Percentiles rank a stretch among this genome's conserved stretches.
Conservation (phyloP, 139 green algal species). For the Diplosphaera chodatii region DNA sequence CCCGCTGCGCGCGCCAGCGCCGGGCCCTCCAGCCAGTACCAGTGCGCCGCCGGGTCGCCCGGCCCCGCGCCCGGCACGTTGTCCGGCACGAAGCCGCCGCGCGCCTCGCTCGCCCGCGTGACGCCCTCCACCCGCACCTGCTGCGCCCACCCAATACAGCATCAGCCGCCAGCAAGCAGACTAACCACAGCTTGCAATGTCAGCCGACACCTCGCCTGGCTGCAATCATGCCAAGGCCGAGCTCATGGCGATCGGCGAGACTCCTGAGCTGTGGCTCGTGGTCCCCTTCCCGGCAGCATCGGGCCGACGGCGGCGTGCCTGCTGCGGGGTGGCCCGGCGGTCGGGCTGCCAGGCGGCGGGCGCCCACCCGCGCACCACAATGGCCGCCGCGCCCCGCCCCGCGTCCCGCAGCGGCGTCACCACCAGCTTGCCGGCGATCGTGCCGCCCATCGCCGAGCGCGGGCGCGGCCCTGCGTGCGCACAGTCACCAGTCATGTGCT, state of each 20-base stretch:
- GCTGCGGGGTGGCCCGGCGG: neutral
- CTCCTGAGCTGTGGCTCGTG: too few species aligned
- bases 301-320: too few species aligned
- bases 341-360: neutral
- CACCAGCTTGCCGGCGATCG: neutral
- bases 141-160: too few species aligned
- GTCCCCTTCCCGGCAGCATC: too few species aligned
- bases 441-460: neutral
- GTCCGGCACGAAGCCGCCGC: slow-evolving; percentile 59
- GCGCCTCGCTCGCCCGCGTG: slow-evolving; percentile 50
- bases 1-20: slow-evolving; percentile 34
- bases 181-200: too few species aligned
- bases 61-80: slow-evolving; percentile 51
- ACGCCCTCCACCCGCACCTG: slow-evolving; percentile 49
- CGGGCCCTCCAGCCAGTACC: slow-evolving; percentile 57
- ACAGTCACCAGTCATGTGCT: too few species aligned
- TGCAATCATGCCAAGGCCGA: too few species aligned
- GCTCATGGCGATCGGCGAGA: too few species aligned
- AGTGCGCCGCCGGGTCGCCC: slow-evolving; percentile 22
- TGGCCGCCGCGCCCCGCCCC: too few species aligned
- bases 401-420: neutral
- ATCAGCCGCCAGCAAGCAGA: too few species aligned
- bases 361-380: neutral
- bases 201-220: too few species aligned
- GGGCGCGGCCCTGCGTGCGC: neutral